Evolutionary conservation across 306 rosid genomes (phyloP), one percentile per base, ranked within the genome.

Genomic region (Sechiopsis laciniata): DNA sequence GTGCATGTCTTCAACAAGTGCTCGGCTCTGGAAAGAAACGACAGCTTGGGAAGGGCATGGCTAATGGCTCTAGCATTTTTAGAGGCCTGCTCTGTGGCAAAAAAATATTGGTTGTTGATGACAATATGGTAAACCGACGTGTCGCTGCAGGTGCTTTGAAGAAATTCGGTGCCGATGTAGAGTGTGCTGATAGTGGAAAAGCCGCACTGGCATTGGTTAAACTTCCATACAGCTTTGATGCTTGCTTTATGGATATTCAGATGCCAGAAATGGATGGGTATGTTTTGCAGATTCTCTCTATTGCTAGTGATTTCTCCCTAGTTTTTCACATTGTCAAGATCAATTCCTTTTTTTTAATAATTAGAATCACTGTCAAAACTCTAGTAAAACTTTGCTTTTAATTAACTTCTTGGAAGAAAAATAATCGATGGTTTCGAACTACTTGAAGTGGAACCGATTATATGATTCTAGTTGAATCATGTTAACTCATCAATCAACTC

Each of bases 211-310:
- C 75, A 3, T 75, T 86, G 88, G 97, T 94, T 85, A 81, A 89
- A 65, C 73, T 88, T 24, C 99, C 99, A 17, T 96, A 94, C 75
- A 53, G 71, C 62, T 91, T 94, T 72, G 96, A 94, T 80, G 99
- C 99, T 19, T 94, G 99, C 83, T 94, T 94, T 85, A 94, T 94
- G 98, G 98, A 94, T 77, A 90, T 94, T 78, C 98, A 94, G 74
- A 94, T 94, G 98, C 98, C 98, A 13, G 98, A 94, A 80, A 94
- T 94, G 98, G 98, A 94, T 59, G 98, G 98, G 99, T 92, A 85
- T 37, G 89, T 71, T 59, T 9, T 5, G 17, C 48, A 2, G 1
- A 4, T 20, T 58, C n/a, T 63, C 52, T 64, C 71, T 64, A 37
- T 14, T 64, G 71, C 52, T 20, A 19, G 0, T 45, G n/a, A 66